Percentiles rank a stretch among this genome's conserved stretches.
Conservation (phyloP, 1,284 basidiomycete genomes). For the Limonomyces culmigenus region DNA sequence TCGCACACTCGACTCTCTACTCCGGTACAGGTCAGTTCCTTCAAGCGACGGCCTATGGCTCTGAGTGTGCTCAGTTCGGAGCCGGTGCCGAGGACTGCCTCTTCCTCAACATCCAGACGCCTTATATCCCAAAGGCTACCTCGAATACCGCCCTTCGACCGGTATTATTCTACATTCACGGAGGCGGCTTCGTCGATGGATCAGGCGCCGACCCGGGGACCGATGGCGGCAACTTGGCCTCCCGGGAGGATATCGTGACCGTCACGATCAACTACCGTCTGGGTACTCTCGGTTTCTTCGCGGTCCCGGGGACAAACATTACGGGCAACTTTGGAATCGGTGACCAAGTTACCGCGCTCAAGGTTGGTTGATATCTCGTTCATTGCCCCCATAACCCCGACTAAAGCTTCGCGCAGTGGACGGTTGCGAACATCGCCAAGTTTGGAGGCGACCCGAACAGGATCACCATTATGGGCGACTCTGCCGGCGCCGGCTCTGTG, state of each 20-base stretch:
- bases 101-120: not conserved
- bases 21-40: slow-evolving; percentile 1
- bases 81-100: not conserved
- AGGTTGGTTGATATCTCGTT: no score
- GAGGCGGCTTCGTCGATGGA: not conserved
- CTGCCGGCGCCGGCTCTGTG: slow-evolving; percentile 9
- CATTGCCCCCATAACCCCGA: no score
- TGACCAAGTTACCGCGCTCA: slow-evolving; percentile 8
- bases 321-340: slow-evolving; percentile 21
- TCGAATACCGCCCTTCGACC: not conserved
- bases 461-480: slow-evolving; percentile 11
- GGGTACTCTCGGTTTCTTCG: slow-evolving; percentile 18
- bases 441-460: slow-evolving; percentile 11
- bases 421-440: not conserved
- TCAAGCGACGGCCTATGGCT: not conserved
- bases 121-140: not conserved
- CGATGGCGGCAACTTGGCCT: slow-evolving; percentile 24
- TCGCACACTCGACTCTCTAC: slow-evolving; percentile 11
- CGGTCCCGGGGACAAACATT: slow-evolving; percentile 16
- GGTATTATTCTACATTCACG: not conserved
- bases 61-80: not conserved
- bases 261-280: slow-evolving; percentile 26
- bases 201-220: slow-evolving; percentile 14
- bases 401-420: not conserved
- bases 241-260: slow-evolving; percentile 25